Conservation (phyloP, 2,329 filamentous ascomycete genomes). For the Talaromyces funiculosus region DNA sequence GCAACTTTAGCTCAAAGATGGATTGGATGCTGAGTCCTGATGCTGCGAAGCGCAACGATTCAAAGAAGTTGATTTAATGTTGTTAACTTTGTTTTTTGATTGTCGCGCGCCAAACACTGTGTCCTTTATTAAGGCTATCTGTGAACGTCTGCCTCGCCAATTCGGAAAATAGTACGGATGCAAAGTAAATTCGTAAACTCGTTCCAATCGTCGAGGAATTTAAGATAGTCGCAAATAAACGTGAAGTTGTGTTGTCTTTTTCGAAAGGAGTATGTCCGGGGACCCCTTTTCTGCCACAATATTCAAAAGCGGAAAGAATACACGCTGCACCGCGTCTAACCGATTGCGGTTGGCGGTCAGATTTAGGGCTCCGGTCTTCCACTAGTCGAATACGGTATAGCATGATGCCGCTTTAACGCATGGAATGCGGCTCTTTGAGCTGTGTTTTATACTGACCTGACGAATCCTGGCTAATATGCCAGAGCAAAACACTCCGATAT, state of each 20-base stretch:
- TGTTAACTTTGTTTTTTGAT: background rate
- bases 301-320: conserved; percentile 8
- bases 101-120: background rate
- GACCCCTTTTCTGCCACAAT: conserved; percentile 15
- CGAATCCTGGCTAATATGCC: background rate
- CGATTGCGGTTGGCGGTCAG: conserved; percentile 15
- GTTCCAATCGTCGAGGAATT: background rate
- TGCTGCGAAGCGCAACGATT: background rate
- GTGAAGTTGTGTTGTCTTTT: background rate
- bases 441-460: background rate
- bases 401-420: background rate
- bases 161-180: too few species aligned
- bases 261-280: background rate
- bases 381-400: background rate
- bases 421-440: background rate
- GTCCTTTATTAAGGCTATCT: background rate
- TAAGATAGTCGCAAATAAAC: background rate
- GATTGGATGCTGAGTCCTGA: background rate
- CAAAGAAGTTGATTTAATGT: background rate
- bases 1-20: background rate
- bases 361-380: too few species aligned
- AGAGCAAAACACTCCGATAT: background rate
- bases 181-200: background rate
- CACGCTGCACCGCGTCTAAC: background rate
- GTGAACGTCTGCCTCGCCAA: too few species aligned